Percentiles rank a stretch among this genome's conserved stretches.
These are phyloP conservation scores for Chiua virens DNA, from an alignment of 768 basidiomycete species.

Conservation along the genomic window DNA sequence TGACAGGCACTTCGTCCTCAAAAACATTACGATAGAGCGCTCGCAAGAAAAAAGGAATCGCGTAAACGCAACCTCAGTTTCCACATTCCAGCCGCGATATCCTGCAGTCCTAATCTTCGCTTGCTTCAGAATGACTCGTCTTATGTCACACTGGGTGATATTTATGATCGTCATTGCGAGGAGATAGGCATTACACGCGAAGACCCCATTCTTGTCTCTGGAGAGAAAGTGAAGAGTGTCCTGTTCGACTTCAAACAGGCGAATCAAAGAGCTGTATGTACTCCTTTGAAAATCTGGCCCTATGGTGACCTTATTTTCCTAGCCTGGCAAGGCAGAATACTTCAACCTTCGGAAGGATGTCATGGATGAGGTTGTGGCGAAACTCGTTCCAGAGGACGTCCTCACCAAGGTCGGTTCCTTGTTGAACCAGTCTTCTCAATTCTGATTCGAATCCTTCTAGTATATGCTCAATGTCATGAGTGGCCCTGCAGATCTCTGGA, in stretches of 20 bases:
- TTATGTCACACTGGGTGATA: slow-evolving; percentile 87
- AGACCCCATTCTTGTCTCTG: slow-evolving; percentile 82
- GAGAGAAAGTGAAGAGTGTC: slow-evolving; percentile 79
- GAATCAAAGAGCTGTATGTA: slow-evolving; percentile 40
- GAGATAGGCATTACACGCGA: slow-evolving; percentile 75
- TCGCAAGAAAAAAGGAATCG: slow-evolving; percentile 87
- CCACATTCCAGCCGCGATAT: slow-evolving; percentile 86
- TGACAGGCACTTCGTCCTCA: neutral
- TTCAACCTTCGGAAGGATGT: slow-evolving; percentile 77
- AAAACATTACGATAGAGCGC: slow-evolving; percentile 50
- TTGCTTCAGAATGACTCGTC: slow-evolving; percentile 91
- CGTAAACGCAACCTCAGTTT: slow-evolving; percentile 90
- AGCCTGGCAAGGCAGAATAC: slow-evolving; percentile 67
- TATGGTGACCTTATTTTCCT: neutral
- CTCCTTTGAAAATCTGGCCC: neutral
- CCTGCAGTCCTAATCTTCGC: slow-evolving; percentile 79
- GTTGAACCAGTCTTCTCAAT: neutral
- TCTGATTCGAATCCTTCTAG: slow-evolving; percentile 40
- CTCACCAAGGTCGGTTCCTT: slow-evolving; percentile 63
- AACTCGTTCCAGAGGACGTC: slow-evolving; percentile 89
- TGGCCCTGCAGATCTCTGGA: slow-evolving; percentile 84
- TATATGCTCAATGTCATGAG: slow-evolving; percentile 90
- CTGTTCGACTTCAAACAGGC: slow-evolving; percentile 57
- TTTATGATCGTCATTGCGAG: slow-evolving; percentile 89
- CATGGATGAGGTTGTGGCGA: slow-evolving; percentile 81